These are phyloP conservation scores for Ormosia semicastrata DNA, from an alignment of 306 rosid genomes.

Conservation along the genomic window DNA sequence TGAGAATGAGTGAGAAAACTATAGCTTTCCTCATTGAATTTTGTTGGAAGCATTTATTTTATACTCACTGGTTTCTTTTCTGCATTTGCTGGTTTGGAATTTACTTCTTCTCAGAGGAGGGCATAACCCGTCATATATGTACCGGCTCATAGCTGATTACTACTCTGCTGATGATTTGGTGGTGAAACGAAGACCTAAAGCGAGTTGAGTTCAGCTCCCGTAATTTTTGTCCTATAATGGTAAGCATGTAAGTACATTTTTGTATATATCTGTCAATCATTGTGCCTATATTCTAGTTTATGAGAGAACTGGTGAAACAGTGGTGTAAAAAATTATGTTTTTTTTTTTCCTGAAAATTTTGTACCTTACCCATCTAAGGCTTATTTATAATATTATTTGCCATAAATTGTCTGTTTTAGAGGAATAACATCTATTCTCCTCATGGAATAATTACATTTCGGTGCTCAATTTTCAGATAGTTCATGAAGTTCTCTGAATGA, in stretches of 20 bases:
- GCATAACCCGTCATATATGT: conserved; percentile 94
- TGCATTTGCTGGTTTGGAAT: conserved; percentile 14
- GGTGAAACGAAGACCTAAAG: conserved; percentile 61
- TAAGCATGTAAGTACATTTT: conserved; percentile 15
- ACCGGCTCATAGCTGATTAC: conserved; percentile 93
- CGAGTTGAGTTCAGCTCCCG: conserved; percentile 48
- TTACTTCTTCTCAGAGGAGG: conserved; percentile 74
- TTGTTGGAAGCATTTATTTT: background rate
- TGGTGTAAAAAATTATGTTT: background rate
- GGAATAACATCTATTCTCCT: background rate
- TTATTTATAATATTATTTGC: background rate
- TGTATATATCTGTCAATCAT: background rate
- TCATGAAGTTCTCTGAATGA: conserved; percentile 5
- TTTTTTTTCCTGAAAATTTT: background rate
- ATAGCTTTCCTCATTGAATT: background rate
- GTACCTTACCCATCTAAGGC: background rate
- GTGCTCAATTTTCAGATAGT: conserved; percentile 33
- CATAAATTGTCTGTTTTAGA: background rate
- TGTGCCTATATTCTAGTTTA: background rate
- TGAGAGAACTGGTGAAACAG: conserved; percentile 2
- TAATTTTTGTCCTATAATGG: conserved; percentile 35
- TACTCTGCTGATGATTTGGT: conserved; percentile 96
- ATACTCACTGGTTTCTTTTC: conserved; percentile 21
- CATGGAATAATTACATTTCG: conserved; percentile 8
- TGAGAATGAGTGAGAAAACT: background rate